phyloP scores from a whole-genome alignment of 2,329 filamentous ascomycete species.

The Zymoseptoria brevis region DNA sequence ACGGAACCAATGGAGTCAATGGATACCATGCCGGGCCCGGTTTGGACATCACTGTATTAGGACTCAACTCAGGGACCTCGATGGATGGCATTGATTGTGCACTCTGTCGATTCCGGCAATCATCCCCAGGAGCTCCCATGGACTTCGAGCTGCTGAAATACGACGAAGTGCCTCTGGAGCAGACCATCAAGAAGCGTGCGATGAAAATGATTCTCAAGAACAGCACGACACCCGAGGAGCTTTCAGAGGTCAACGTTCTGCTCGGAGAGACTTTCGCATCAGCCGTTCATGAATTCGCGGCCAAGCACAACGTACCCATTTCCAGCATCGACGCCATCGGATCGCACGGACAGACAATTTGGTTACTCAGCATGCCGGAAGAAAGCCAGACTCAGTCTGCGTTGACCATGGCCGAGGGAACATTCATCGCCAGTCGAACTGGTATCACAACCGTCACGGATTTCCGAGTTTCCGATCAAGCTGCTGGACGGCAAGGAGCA shows the following conservation, averaged over 20 bases:
- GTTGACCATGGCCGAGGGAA: slow-evolving; percentile 51
- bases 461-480: slow-evolving; percentile 50
- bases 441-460: slow-evolving; percentile 53
- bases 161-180: slow-evolving; percentile 48
- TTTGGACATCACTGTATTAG: slow-evolving; percentile 47
- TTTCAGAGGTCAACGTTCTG: slow-evolving; percentile 50
- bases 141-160: slow-evolving; percentile 51
- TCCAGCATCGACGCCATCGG: slow-evolving; percentile 47
- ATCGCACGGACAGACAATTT: slow-evolving; percentile 53
- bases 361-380: slow-evolving; percentile 48
- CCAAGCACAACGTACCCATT: slow-evolving; percentile 37
- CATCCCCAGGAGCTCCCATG: slow-evolving; percentile 45
- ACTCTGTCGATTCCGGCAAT: slow-evolving; percentile 49
- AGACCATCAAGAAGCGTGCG: slow-evolving; percentile 48
- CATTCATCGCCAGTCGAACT: slow-evolving; percentile 47
- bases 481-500: slow-evolving; percentile 48
- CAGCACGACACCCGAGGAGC: slow-evolving; percentile 44
- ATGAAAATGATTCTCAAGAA: slow-evolving; percentile 51
- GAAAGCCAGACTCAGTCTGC: slow-evolving; percentile 40
- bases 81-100: slow-evolving; percentile 55
- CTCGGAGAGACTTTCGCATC: slow-evolving; percentile 50
- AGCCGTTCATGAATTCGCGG: slow-evolving; percentile 45
- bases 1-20: neutral
- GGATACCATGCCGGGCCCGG: neutral
- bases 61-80: slow-evolving; percentile 47